These are phyloP conservation scores for Microcyclosporella mali DNA, from an alignment of 2,329 filamentous ascomycete genomes.

Conservation along the genomic window DNA sequence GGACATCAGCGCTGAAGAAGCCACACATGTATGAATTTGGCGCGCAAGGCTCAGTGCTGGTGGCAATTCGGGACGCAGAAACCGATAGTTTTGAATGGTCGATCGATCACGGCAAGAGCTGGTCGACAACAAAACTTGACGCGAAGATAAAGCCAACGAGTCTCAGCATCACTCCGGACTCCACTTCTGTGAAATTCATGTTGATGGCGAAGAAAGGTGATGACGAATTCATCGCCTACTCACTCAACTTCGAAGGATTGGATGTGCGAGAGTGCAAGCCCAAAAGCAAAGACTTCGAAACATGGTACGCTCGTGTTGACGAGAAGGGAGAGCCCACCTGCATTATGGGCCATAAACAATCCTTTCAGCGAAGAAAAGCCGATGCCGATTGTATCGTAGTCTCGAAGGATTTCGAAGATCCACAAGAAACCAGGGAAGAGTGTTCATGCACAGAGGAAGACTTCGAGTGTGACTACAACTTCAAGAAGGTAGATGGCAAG, in stretches of 20 bases:
- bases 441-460: constrained; percentile 80
- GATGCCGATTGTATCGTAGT: constrained; percentile 81
- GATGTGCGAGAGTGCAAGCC: constrained; percentile 74
- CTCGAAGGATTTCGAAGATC: constrained; percentile 72
- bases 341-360: constrained; percentile 93
- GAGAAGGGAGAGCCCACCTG: constrained; percentile 76
- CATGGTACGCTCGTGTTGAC: constrained; percentile 80
- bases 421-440: constrained; percentile 59
- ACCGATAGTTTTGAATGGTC: constrained; percentile 70
- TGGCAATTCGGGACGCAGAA: constrained; percentile 68
- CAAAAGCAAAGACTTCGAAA: constrained; percentile 70
- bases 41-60: constrained; percentile 80
- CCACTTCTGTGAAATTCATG: constrained; percentile 85
- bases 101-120: constrained; percentile 79
- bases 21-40: constrained; percentile 96
- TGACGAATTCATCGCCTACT: constrained; percentile 54
- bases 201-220: constrained; percentile 59
- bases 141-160: constrained; percentile 63
- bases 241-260: constrained; percentile 76
- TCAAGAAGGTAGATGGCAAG: constrained; percentile 61
- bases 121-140: constrained; percentile 66
- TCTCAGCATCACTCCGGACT: constrained; percentile 85
- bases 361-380: constrained; percentile 76
- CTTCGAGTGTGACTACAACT: constrained; percentile 96
- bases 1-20: constrained; percentile 67